Evolutionary conservation across 306 rosid genomes (phyloP), one percentile per base, ranked within the genome.

Genomic region (Astragalus membranaceus): DNA sequence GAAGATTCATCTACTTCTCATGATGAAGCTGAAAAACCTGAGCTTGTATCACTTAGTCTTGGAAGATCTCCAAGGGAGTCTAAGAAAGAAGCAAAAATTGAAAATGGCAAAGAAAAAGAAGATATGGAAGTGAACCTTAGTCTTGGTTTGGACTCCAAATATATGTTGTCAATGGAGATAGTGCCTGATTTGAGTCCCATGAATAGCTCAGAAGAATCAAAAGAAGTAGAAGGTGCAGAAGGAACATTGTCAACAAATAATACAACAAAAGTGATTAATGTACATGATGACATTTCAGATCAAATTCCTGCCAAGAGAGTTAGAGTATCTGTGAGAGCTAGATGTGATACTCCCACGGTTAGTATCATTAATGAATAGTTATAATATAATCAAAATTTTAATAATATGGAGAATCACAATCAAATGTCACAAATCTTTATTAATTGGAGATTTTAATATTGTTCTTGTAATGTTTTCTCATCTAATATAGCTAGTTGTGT

Each of bases 261-360:
- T 71, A 36, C 75, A 33, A 23, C 54, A 37, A 86, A 77, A 55
- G 60, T 70, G 3, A 73, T 75, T 43, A 76, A 76, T 63, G 76
- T 65, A 6, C 80, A 58, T 23, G 80, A 80, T 23, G 88, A 81
- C 1, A 55, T 50, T 78, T 78, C 82, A 44, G 85, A 83, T 43
- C 85, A 81, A 53, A 76, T 68, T 55, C 85, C 83, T 2, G 69
- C 80, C 23, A 89, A 87, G 78, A 84, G 86, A 84, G 89, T 92
- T 42, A 87, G 96, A 65, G 96, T 87, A 66, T 89, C 85, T 8
- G 88, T 89, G 14, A 82, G 96, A 80, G 85, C 91, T 29, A 82
- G 87, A 85, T 89, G 96, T 62, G 91, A 89, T 15, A 72, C 92
- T 77, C 84, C 89, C 33, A 87, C 90, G 92, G 96, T 89, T 64